Percentiles rank a stretch among this genome's conserved stretches.
Evolutionary conservation across 352 stramenopile genomes (phyloP).

Genomic region (Pythium sukuiense): DNA sequence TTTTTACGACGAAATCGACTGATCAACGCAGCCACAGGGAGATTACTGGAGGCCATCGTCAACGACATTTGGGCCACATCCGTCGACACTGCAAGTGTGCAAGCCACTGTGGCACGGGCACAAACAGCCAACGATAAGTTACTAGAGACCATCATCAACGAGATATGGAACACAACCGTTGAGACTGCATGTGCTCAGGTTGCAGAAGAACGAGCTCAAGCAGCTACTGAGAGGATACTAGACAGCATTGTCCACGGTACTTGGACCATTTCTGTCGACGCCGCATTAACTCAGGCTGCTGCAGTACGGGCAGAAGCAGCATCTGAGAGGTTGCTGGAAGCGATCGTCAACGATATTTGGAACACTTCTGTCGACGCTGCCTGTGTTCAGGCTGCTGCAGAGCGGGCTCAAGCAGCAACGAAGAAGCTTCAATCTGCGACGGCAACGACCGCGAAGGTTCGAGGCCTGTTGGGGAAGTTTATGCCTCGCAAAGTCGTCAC

Average conservation of each 20-base stretch:
- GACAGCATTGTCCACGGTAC: not conserved
- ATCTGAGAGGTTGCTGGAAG: conserved; percentile 14
- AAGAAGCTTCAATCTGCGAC: not conserved
- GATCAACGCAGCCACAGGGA: conserved; percentile 11
- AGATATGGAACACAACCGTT: not conserved
- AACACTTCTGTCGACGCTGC: not conserved
- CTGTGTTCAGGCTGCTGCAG: not conserved
- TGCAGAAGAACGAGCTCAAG: too few relatives aligned
- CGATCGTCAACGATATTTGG: not conserved
- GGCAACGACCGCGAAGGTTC: not conserved
- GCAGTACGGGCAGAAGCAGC: not conserved
- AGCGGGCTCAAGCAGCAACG: not conserved
- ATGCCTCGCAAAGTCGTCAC: not conserved
- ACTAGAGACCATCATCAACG: not conserved
- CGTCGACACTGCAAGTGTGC: not conserved
- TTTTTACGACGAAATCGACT: conserved; percentile 20
- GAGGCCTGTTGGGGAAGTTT: not conserved
- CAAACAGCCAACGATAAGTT: conserved; percentile 18
- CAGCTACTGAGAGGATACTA: conserved; percentile 8
- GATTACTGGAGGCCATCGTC: conserved; percentile 9
- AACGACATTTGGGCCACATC: not conserved
- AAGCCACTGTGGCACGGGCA: not conserved
- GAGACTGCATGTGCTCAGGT: not conserved
- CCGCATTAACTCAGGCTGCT: not conserved
- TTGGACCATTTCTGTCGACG: not conserved